Percentiles rank a stretch among this genome's conserved stretches.
Conservation (phyloP, 768 basidiomycete genomes). For the Lanmaoa pseudosensibilis region DNA sequence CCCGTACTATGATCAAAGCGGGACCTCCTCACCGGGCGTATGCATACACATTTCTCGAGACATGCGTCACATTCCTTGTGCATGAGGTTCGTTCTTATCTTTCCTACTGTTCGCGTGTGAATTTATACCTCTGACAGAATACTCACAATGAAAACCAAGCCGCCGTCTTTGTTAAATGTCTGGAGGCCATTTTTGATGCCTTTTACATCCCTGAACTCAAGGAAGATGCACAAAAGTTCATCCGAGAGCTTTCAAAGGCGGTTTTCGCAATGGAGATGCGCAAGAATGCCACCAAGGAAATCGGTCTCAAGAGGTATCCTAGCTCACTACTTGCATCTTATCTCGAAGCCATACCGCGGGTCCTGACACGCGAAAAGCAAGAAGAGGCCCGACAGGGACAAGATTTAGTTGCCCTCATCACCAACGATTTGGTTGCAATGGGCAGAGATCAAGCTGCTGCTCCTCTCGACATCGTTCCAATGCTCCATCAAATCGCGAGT, state of each 20-base stretch:
- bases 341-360: slow-evolving; percentile 79
- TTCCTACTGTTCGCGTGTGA: neutral
- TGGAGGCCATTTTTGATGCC: slow-evolving; percentile 81
- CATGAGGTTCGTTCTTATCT: slow-evolving; percentile 58
- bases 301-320: slow-evolving; percentile 51
- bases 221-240: slow-evolving; percentile 65
- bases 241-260: slow-evolving; percentile 66
- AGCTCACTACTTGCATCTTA: slow-evolving; percentile 63
- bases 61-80: slow-evolving; percentile 66
- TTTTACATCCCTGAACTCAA: slow-evolving; percentile 67
- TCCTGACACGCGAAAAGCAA: slow-evolving; percentile 63
- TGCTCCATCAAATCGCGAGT: slow-evolving; percentile 79
- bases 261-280: slow-evolving; percentile 77
- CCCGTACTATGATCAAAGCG: slow-evolving; percentile 55
- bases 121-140: slow-evolving; percentile 47
- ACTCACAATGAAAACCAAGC: slow-evolving; percentile 72
- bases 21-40: slow-evolving; percentile 44
- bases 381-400: slow-evolving; percentile 62
- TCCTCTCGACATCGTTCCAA: slow-evolving; percentile 56
- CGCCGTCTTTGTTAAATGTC: slow-evolving; percentile 62
- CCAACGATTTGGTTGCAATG: slow-evolving; percentile 65
- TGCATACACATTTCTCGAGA: slow-evolving; percentile 71
- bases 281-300: slow-evolving; percentile 54
- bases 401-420: slow-evolving; percentile 57
- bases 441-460: slow-evolving; percentile 46